phyloP scores from a whole-genome alignment of 768 basidiomycete species.

The Podaxis mareebaensis region DNA sequence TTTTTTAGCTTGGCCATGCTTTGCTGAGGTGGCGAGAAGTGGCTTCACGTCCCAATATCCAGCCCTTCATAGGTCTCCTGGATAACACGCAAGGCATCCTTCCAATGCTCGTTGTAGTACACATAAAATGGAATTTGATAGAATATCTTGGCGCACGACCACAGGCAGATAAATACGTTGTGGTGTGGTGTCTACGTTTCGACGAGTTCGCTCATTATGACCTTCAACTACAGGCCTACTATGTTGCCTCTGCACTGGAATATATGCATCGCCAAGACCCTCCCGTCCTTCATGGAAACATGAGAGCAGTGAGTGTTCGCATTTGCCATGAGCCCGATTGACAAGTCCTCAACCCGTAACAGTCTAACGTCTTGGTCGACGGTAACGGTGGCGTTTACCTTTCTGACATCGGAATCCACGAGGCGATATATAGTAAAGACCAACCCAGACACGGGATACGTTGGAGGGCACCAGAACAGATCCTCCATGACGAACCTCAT shows the following conservation, averaged over 20 bases:
- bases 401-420: background rate
- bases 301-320: background rate
- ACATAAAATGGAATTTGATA: background rate
- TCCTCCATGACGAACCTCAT: background rate
- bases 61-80: background rate
- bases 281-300: background rate
- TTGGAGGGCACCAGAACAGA: background rate
- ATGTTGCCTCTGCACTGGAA: background rate
- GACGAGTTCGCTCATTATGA: background rate
- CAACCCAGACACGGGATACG: background rate
- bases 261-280: background rate
- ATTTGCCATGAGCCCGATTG: background rate
- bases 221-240: background rate
- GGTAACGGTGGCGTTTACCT: background rate
- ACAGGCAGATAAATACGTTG: background rate
- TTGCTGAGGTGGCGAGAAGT: background rate
- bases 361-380: constrained; percentile 4
- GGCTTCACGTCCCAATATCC: background rate
- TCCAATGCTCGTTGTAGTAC: background rate
- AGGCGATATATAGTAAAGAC: background rate
- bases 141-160: background rate
- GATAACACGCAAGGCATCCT: background rate
- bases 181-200: background rate
- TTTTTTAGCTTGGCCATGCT: background rate
- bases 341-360: too few relatives aligned